These are phyloP conservation scores for Lactarius pseudohatsudake DNA, from an alignment of 768 basidiomycete genomes.

Conservation along the genomic window DNA sequence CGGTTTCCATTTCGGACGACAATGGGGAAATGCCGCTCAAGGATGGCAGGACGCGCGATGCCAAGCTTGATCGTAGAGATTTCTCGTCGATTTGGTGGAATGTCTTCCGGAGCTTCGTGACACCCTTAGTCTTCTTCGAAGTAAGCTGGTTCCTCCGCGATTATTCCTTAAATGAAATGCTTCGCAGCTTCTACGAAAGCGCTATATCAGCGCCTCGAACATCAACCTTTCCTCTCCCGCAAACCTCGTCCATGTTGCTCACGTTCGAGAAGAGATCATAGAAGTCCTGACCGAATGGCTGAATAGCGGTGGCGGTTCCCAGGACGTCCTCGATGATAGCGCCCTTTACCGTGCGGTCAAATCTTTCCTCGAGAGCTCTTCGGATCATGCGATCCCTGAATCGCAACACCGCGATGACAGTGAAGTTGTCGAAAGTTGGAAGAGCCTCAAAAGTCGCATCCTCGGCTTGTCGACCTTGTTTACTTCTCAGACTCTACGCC, in stretches of 20 bases:
- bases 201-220: slow-evolving; percentile 57
- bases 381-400: slow-evolving; percentile 53
- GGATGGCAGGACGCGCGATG: slow-evolving; percentile 69
- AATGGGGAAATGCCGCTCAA: slow-evolving; percentile 81
- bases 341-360: slow-evolving; percentile 60
- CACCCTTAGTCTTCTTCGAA: slow-evolving; percentile 82
- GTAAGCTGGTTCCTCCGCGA: slow-evolving; percentile 41
- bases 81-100: slow-evolving; percentile 83
- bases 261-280: slow-evolving; percentile 60
- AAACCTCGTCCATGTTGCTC: slow-evolving; percentile 51
- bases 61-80: slow-evolving; percentile 70
- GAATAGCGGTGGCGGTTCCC: slow-evolving; percentile 67
- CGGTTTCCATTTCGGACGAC: slow-evolving; percentile 81
- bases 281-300: slow-evolving; percentile 73
- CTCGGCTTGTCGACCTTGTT: slow-evolving; percentile 9
- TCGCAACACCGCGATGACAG: slow-evolving; percentile 12
- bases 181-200: slow-evolving; percentile 69
- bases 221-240: slow-evolving; percentile 42
- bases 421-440: slow-evolving; percentile 23
- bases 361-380: slow-evolving; percentile 56
- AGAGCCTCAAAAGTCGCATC: slow-evolving; percentile 8
- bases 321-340: slow-evolving; percentile 72
- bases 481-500: slow-evolving; percentile 24
- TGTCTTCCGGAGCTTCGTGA: slow-evolving; percentile 77
- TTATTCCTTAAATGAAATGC: slow-evolving; percentile 9